phyloP scores from a whole-genome alignment of 257 asterid species.

The Salvia rosmarinus region DNA sequence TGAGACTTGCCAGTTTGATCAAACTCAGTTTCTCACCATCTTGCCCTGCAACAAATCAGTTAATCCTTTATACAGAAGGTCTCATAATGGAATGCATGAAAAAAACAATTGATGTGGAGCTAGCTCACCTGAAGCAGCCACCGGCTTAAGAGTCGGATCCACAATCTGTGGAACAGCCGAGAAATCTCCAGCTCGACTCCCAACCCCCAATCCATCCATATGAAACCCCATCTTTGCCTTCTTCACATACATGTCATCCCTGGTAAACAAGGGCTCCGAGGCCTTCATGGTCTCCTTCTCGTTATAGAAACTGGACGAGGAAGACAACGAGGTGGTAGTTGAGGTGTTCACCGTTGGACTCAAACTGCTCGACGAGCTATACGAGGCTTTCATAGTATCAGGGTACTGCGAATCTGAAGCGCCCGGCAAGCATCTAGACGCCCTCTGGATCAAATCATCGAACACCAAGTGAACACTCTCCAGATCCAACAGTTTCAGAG shows the following conservation, averaged over 20 bases:
- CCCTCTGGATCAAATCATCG: constrained; percentile 89
- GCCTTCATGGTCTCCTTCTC: constrained; percentile 52
- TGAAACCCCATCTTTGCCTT: constrained; percentile 53
- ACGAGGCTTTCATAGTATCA: constrained; percentile 42
- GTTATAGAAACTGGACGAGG: constrained; percentile 44
- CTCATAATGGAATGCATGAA: constrained; percentile 4
- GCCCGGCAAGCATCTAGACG: constrained; percentile 65
- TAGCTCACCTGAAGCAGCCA: constrained; percentile 50
- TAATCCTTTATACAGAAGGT: constrained; percentile 13
- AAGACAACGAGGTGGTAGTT: constrained; percentile 34
- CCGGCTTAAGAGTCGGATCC: constrained; percentile 73
- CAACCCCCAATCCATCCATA: constrained; percentile 50
- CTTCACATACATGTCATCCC: constrained; percentile 73
- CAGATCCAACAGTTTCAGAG: constrained; percentile 74
- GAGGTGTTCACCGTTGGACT: constrained; percentile 45
- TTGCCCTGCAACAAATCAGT: constrained; percentile 58
- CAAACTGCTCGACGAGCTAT: constrained; percentile 42
- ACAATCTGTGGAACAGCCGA: constrained; percentile 52
- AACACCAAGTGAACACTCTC: constrained; percentile 61
- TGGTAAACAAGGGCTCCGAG: constrained; percentile 46
- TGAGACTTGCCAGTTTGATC: constrained; percentile 79
- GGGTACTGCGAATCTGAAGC: constrained; percentile 39
- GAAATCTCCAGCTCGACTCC: constrained; percentile 43
- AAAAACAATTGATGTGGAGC: constrained; percentile 26
- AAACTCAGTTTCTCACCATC: constrained; percentile 79